phyloP scores from a whole-genome alignment of 108 stramenopile genomes.

The Nitzschia sp. region DNA sequence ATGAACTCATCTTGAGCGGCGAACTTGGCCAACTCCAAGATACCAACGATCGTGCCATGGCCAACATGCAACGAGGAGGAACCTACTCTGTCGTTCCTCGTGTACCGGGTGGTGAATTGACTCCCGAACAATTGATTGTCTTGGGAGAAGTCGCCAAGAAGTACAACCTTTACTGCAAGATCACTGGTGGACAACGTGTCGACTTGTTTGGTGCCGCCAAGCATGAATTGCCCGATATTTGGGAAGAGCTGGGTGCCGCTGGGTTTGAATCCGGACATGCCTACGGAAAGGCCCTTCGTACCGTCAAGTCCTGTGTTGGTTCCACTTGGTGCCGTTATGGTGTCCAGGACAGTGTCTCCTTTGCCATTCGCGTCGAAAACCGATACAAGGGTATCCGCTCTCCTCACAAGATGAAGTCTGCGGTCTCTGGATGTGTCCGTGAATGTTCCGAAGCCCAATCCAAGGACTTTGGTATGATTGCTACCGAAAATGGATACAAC shows the following conservation, averaged over 20 bases:
- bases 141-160: constrained; percentile 85
- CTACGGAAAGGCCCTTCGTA: constrained; percentile 92
- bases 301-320: constrained; percentile 94
- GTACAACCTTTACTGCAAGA: constrained; percentile 88
- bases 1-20: constrained; percentile 79
- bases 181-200: constrained; percentile 91
- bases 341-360: constrained; percentile 89
- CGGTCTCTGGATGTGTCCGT: constrained; percentile 86
- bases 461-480: constrained; percentile 94
- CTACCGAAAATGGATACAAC: constrained; percentile 94
- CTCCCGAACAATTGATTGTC: constrained; percentile 85
- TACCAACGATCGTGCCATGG: constrained; percentile 91
- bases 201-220: constrained; percentile 94
- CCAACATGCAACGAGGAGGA: constrained; percentile 95
- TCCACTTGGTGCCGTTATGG: constrained; percentile 95
- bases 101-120: constrained; percentile 90
- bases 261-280: constrained; percentile 94
- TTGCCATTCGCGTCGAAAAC: constrained; percentile 89
- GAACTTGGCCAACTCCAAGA: constrained; percentile 83
- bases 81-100: constrained; percentile 94
- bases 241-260: constrained; percentile 88
- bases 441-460: constrained; percentile 93
- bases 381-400: constrained; percentile 94
- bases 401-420: constrained; percentile 93
- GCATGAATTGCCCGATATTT: constrained; percentile 91